Evolutionary conservation across 352 stramenopile genomes (phyloP), one percentile per base, ranked within the genome.

Genomic region (Pythium coloratum): DNA sequence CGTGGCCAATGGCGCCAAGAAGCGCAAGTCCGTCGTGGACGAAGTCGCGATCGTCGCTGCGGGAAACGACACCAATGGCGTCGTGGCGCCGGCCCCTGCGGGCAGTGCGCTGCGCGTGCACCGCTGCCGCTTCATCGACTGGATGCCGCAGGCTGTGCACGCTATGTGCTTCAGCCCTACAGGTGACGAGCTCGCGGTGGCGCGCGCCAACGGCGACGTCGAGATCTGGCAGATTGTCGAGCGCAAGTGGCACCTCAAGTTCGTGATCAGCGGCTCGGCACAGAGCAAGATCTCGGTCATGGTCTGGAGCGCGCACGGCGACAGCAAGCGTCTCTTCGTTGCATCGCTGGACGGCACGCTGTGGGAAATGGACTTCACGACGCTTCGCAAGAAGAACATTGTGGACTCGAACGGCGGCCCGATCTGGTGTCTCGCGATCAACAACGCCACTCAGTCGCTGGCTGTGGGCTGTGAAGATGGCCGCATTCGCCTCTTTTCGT

Each of bases 401-500:
- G 78, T 77, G 56, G 89, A 97, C 66, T 92, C 86, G 36, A 97
- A 96, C 69, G 91, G 91, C 36, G 91, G 92, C 1, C 79, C 91
- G 34, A 82, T 96, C 51, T 97, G 91, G 91, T 91, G 82, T 68
- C 89, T 97, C 82, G 82, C 80, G 6, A 72, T 93, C 60, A 80
- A 94, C 62, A 53, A 77, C n/a, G 60, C 71, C 10, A 69, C 71
- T 10, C 76, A 90, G 58, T 61, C 85, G 33, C 69, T 97, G 26
- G 92, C 90, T 2, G 78, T 97, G 7, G 92, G 90, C 53, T 97
- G 91, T 56, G 92, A 98, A 60, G 91, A 98, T 64, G 92, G 92
- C 40, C 81, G 87, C 69, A 86, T 97, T n/a, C 88, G 89, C 16
- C 67, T 98, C 28, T 98, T 97, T 61, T 86, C 83, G 38, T 90